phyloP scores from a whole-genome alignment of 2,329 filamentous ascomycete genomes.

The Thelonectria blattea region DNA sequence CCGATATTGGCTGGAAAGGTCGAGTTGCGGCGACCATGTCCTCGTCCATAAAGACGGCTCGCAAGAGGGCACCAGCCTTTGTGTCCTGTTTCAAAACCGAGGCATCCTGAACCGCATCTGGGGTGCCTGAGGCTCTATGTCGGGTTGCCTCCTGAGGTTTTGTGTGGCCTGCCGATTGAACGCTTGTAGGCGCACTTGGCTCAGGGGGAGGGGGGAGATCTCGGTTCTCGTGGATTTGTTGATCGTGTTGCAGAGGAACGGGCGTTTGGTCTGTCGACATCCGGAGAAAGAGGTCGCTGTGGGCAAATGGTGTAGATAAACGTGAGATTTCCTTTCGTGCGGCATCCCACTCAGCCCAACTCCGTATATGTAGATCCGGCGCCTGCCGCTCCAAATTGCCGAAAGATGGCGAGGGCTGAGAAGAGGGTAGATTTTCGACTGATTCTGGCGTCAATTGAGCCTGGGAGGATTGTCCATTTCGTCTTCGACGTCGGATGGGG shows the following conservation, averaged over 20 bases:
- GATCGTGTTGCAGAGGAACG: constrained; percentile 4
- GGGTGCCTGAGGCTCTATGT: neutral
- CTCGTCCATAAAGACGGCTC: neutral
- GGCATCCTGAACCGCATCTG: neutral
- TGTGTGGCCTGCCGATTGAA: neutral
- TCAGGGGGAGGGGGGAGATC: neutral
- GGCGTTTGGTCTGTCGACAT: constrained; percentile 25
- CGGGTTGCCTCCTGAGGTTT: neutral
- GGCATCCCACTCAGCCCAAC: constrained; percentile 37
- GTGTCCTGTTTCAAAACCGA: neutral
- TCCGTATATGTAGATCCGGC: constrained; percentile 23
- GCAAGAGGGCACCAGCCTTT: neutral
- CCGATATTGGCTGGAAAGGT: neutral
- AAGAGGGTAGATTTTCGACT: constrained; percentile 9
- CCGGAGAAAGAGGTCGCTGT: constrained; percentile 26
- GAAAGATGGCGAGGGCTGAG: constrained; percentile 16
- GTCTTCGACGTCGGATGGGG: constrained; percentile 39
- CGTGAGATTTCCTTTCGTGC: constrained; percentile 34
- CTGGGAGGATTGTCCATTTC: constrained; percentile 21
- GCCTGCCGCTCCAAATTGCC: constrained; percentile 4
- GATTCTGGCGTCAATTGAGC: constrained; percentile 5
- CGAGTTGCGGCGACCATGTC: neutral
- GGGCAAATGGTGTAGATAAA: constrained; percentile 28
- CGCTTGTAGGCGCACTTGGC: neutral
- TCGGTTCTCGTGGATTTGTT: neutral